Evolutionary conservation across 306 rosid species (phyloP), one percentile per base, ranked within the genome.

Genomic region (Lotus japonicus): DNA sequence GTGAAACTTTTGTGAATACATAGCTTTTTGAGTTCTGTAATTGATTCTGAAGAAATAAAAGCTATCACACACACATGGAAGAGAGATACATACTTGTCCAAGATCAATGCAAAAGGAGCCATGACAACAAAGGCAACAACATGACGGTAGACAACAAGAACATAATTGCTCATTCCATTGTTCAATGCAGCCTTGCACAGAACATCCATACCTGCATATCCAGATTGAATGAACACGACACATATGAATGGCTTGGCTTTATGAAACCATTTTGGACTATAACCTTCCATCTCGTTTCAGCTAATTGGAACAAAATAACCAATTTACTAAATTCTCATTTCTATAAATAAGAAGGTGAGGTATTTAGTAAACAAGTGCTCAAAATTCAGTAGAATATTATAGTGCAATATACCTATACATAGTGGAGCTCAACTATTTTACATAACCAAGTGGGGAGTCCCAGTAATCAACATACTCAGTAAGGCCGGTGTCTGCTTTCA

Each of bases 91-190:
- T 63, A 94, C 96, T 81, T 94, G 86, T 94, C 98, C 1, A 90
- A 64, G 36, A 94, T 3, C 9, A 94, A 3, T 7, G 97, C 99
- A 49, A 94, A 94, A 51, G 97, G 99, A 23, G 84, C 77, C 36
- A 90, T 79, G 57, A 85, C 81, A 18, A 46, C 4, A 7, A 87
- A 82, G 65, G 99, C 99, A 51, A 87, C 89, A 2, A 75, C 84
- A 39, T 94, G 97, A 28, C 99, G 97, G 38, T 90, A 94, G 42
- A 90, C 97, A 0, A 85, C 97, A 1, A 90, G 82, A 2, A 90
- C 95, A 58, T 90, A 94, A 61, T 88, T 90, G 85, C 99, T 94
- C 95, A 90, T 84, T 63, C 99, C 99, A 8, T 81, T 73, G 85
- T 94, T 87, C 4, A 94, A 71, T 70, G 99, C 99, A 74, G 87